These are phyloP conservation scores for Corylus americana DNA, from an alignment of 306 rosid species.

Conservation along the genomic window DNA sequence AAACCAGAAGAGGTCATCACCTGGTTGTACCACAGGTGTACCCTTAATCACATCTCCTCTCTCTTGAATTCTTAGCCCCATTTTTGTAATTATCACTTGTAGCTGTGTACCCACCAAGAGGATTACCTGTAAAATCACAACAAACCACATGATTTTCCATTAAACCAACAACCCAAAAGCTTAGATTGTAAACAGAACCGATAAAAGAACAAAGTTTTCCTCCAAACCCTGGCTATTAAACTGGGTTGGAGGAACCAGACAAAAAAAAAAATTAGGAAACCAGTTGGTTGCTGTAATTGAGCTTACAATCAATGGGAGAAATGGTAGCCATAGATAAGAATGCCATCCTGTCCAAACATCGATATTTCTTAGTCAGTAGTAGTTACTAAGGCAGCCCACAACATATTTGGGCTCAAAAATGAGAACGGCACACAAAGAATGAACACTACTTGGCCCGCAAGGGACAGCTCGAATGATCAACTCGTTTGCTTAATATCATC, in stretches of 20 bases:
- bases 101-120: slow-evolving; percentile 75
- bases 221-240: slow-evolving; percentile 31
- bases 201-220: not conserved
- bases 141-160: slow-evolving; percentile 1
- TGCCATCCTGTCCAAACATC: slow-evolving; percentile 55
- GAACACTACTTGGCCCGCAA: no score
- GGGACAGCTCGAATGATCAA: no score
- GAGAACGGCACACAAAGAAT: not conserved
- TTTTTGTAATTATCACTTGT: slow-evolving; percentile 63
- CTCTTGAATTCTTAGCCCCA: slow-evolving; percentile 70
- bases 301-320: slow-evolving; percentile 75
- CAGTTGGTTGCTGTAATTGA: not conserved
- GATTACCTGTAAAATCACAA: slow-evolving; percentile 49
- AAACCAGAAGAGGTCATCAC: slow-evolving; percentile 85
- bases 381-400: not conserved
- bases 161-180: not conserved
- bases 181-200: not conserved
- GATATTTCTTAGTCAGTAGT: slow-evolving; percentile 11
- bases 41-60: slow-evolving; percentile 76
- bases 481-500: no score
- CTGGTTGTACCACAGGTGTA: slow-evolving; percentile 68
- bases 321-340: slow-evolving; percentile 79
- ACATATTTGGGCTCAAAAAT: not conserved
- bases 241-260: no score
- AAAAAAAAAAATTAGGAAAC: not conserved